Conservation (phyloP, 352 stramenopile species). For the Phytopythium kandeliae region DNA sequence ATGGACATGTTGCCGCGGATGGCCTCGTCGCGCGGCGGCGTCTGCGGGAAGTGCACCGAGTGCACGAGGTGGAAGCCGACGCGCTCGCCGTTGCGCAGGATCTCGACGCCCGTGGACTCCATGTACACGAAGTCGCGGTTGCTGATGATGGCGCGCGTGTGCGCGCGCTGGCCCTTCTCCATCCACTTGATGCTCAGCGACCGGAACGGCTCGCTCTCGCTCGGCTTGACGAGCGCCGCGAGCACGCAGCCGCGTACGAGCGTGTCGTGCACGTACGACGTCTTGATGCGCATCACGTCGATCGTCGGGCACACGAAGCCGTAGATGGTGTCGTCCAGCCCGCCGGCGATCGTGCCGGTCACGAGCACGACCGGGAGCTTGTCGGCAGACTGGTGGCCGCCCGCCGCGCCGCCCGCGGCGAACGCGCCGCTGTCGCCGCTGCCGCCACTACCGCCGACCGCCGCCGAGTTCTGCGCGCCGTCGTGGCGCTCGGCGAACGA, state of each 20-base stretch:
- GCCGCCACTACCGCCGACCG: too few relatives aligned
- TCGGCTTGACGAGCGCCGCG: slow-evolving; percentile 22
- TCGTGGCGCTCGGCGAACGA: slow-evolving; percentile 15
- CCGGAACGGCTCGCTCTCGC: slow-evolving; percentile 24
- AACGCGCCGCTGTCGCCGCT: too few relatives aligned
- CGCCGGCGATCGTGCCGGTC: slow-evolving; percentile 19
- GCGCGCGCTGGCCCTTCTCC: slow-evolving; percentile 25
- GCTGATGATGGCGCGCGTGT: slow-evolving; percentile 28
- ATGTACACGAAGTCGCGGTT: slow-evolving; percentile 46
- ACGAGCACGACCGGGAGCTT: slow-evolving; percentile 26
- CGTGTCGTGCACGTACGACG: slow-evolving; percentile 37
- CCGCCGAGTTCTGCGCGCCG: too few relatives aligned
- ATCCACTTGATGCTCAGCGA: slow-evolving; percentile 45
- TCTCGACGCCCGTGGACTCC: slow-evolving; percentile 32
- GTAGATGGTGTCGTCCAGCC: slow-evolving; percentile 38
- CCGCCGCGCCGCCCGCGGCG: too few relatives aligned
- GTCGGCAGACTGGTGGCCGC: neutral
- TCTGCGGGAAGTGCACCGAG: slow-evolving; percentile 39
- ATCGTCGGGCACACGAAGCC: slow-evolving; percentile 21
- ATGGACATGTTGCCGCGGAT: slow-evolving; percentile 50
- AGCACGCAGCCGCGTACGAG: slow-evolving; percentile 39
- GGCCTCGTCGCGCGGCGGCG: slow-evolving; percentile 22
- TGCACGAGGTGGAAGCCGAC: slow-evolving; percentile 38
- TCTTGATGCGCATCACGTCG: slow-evolving; percentile 30
- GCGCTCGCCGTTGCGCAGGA: slow-evolving; percentile 27